Base-by-base conservation (phyloP, 2,329 filamentous ascomycete species). In the Myotisia sp. region DNA sequence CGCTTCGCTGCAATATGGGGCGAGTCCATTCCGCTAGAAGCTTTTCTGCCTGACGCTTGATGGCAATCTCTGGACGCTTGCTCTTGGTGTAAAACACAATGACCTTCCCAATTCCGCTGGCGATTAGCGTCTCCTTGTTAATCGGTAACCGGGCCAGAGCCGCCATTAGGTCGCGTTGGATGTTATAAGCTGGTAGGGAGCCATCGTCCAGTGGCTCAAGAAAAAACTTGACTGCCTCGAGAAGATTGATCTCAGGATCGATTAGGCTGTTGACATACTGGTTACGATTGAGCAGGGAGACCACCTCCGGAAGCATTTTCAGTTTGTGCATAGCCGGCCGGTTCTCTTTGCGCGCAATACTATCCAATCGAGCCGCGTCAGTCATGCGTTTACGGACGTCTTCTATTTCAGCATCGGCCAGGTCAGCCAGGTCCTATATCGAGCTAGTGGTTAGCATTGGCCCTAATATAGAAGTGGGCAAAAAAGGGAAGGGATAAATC, bases 51-150 rank as follows among this genome's bases (percentile, higher is more conserved):
- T 86, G 83, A 45, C 87, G 77, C 66, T 94, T 94, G 65, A 98
- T 94, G 41, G 69, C 71, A 3, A 78, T 66, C 59, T 95, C 83
- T 1, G 86, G 80, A 45, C 83, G 79, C 63, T 86, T 92, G 65
- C 82, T 92, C 60, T 86, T 86, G 33, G 86, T 94, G 62, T 98
- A 98, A 63, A 94, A 98, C 42, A 92, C 73, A 34, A 94, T 79
- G 30, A 98, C 84, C 56, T 94, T 94, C 52, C 90, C 90, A 44
- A 98, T 90, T 13, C 87, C 86, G 47, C 83, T 92, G 44, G 85
- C 86, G 14, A 92, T 70, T 9, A 98, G 69, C 2, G 79, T 72
- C 48, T 95, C 90, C 53, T 94, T 94, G 53, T 85, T 81, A 44
- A 95, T 84, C 4, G 84, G 85, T 4, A 95, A 69, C 48, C 75